Percentiles rank a stretch among this genome's conserved stretches.
Evolutionary conservation across 208 protist genomes (phyloP).

Genomic region (Acanthamoeba sp.): DNA sequence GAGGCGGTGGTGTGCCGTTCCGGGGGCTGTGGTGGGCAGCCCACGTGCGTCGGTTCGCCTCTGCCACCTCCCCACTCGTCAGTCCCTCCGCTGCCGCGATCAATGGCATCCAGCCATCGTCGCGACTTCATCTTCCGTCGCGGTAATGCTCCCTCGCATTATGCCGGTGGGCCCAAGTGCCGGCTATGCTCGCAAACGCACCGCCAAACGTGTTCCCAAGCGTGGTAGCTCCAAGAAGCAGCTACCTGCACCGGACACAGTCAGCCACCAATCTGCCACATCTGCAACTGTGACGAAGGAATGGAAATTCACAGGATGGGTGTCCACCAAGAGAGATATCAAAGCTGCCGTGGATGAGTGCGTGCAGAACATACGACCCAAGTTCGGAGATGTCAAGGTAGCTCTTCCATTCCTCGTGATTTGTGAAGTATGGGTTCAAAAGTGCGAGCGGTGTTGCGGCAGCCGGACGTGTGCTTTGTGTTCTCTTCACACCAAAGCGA

Average conservation of each 20-base stretch:
- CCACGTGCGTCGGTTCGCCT: neutral
- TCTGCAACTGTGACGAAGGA: neutral
- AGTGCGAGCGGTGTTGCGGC: neutral
- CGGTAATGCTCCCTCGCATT: neutral
- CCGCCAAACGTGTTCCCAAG: neutral
- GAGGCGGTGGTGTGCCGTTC: neutral
- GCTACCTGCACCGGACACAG: neutral
- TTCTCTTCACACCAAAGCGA: constrained; percentile 36
- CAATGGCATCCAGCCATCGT: neutral
- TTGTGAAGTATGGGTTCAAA: neutral
- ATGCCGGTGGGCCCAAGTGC: neutral
- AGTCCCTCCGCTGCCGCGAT: neutral
- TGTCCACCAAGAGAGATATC: constrained; percentile 46
- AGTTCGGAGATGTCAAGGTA: constrained; percentile 17
- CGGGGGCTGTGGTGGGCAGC: neutral
- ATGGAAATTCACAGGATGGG: constrained; percentile 54
- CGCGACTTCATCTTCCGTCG: neutral
- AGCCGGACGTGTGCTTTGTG: constrained; percentile 53
- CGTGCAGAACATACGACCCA: constrained; percentile 23
- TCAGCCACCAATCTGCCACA: too few species aligned
- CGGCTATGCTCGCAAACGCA: neutral
- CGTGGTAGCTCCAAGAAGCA: neutral
- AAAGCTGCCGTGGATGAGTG: constrained; percentile 29
- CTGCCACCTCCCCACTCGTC: neutral
- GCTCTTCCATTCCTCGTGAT: neutral